Evolutionary conservation across 192 early-diverging fungal genomes (phyloP).

Genomic region (Oehlia diaphana): DNA sequence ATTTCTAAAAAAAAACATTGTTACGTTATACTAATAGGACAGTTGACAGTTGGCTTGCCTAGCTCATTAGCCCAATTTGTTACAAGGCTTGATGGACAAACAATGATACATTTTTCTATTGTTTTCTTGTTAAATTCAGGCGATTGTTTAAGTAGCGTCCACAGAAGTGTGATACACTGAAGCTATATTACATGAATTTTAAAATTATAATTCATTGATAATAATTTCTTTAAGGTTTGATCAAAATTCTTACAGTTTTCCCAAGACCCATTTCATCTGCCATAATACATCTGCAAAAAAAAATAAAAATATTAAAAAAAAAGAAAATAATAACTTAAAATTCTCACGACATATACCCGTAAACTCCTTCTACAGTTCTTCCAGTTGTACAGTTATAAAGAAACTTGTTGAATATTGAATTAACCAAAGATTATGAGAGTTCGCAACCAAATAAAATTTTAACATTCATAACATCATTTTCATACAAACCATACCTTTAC

Average conservation of each 20-base stretch:
- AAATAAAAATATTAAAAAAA: not conserved
- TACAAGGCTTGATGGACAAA: conserved; percentile 93
- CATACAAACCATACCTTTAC: conserved; percentile 47
- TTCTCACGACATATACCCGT: conserved; percentile 49
- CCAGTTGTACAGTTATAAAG: conserved; percentile 94
- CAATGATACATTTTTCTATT: conserved; percentile 96
- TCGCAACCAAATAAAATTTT: not conserved
- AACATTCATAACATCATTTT: not conserved
- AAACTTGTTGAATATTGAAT: conserved; percentile 52
- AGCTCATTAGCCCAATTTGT: conserved; percentile 99
- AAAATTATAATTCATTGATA: not conserved
- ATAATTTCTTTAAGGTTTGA: not conserved
- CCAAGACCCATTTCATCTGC: conserved; percentile 98
- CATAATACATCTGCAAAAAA: conserved; percentile 80
- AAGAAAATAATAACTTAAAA: not conserved
- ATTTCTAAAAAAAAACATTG: not conserved
- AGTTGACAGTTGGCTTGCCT: conserved; percentile 21
- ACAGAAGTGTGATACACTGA: conserved; percentile 93
- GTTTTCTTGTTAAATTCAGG: conserved; percentile 83
- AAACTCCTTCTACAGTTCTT: conserved; percentile 65
- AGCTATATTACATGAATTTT: conserved; percentile 40
- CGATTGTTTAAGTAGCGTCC: conserved; percentile 95
- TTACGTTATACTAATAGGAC: too few species aligned
- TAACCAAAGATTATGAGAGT: not conserved
- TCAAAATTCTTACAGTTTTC: conserved; percentile 62